Evolutionary conservation across 805 yeast genomes (phyloP).

Genomic region (Metschnikowia amazonensis): DNA sequence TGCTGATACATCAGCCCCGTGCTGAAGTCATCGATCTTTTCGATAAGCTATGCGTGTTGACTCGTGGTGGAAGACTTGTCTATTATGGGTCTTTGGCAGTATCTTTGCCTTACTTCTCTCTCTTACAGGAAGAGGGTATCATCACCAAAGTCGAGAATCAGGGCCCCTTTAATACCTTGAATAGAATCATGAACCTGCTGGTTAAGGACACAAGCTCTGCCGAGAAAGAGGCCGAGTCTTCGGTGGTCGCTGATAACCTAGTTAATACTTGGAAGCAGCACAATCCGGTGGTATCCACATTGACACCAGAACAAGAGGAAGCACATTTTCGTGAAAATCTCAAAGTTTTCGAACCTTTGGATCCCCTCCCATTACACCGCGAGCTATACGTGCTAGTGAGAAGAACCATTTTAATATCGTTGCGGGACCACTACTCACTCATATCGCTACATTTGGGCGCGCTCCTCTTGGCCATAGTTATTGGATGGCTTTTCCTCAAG

Average conservation of each 20-base stretch:
- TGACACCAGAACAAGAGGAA: constrained; percentile 15
- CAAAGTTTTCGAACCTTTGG: constrained; percentile 17
- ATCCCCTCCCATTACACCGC: constrained; percentile 25
- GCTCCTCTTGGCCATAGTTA: constrained; percentile 51
- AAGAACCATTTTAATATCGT: constrained; percentile 31
- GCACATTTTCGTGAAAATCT: constrained; percentile 18
- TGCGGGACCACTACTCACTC: constrained; percentile 33
- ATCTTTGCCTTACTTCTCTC: constrained; percentile 47
- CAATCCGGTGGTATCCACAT: constrained; percentile 1
- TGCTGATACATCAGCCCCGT: constrained; percentile 83
- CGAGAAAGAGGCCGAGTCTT: constrained; percentile 13
- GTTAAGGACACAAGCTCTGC: constrained; percentile 16
- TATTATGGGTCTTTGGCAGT: constrained; percentile 44
- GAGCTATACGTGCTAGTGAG: constrained; percentile 34
- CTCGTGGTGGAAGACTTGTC: constrained; percentile 51
- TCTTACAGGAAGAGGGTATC: constrained; percentile 11
- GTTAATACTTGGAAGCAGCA: constrained; percentile 13
- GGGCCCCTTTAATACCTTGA: constrained; percentile 13
- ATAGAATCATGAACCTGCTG: constrained; percentile 18
- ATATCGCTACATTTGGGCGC: constrained; percentile 38
- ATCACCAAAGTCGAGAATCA: constrained; percentile 9
- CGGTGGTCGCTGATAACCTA: constrained; percentile 8
- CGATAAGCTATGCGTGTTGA: constrained; percentile 63
- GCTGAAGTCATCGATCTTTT: constrained; percentile 68
- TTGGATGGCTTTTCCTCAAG: constrained; percentile 74